Evolutionary conservation across 176 grass and related monocot genomes (phyloP).

Genomic region (Triticum monococcum): DNA sequence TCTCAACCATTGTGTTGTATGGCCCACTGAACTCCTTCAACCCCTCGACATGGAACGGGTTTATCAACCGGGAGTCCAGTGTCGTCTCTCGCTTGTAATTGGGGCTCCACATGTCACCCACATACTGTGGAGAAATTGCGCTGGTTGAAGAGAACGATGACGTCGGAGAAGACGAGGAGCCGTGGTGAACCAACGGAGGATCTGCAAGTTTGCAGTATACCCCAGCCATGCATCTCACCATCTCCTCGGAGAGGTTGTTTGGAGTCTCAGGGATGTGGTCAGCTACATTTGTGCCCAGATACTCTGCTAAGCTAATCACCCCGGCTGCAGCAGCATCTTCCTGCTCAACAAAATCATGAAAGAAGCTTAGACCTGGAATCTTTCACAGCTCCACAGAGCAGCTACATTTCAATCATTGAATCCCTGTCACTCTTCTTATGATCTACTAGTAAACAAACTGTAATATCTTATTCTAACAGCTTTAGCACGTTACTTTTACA

Average conservation of each 20-base stretch:
- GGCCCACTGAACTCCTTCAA: conserved; percentile 97
- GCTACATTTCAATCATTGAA: not conserved
- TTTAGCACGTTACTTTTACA: not conserved
- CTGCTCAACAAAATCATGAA: conserved; percentile 37
- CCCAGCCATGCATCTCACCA: conserved; percentile 91
- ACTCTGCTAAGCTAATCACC: conserved; percentile 87
- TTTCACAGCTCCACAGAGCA: not conserved
- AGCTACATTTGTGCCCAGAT: conserved; percentile 78
- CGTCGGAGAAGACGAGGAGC: conserved; percentile 53
- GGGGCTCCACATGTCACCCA: conserved; percentile 85
- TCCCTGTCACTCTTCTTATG: not conserved
- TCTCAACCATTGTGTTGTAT: conserved; percentile 92
- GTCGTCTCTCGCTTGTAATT: conserved; percentile 63
- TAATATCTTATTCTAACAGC: not conserved
- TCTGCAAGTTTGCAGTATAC: conserved; percentile 85
- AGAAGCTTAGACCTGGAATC: conserved; percentile 5
- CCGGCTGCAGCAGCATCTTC: conserved; percentile 58
- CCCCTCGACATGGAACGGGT: conserved; percentile 90
- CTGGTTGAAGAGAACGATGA: conserved; percentile 89
- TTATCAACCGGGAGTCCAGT: conserved; percentile 86
- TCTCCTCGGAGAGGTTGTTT: conserved; percentile 89
- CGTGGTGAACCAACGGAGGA: conserved; percentile 74
- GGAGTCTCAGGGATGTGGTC: conserved; percentile 89
- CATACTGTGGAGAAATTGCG: conserved; percentile 71
- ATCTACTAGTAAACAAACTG: too few species aligned